phyloP scores from a whole-genome alignment of 192 early-diverging fungal species.

The Spinellus fusiger region DNA sequence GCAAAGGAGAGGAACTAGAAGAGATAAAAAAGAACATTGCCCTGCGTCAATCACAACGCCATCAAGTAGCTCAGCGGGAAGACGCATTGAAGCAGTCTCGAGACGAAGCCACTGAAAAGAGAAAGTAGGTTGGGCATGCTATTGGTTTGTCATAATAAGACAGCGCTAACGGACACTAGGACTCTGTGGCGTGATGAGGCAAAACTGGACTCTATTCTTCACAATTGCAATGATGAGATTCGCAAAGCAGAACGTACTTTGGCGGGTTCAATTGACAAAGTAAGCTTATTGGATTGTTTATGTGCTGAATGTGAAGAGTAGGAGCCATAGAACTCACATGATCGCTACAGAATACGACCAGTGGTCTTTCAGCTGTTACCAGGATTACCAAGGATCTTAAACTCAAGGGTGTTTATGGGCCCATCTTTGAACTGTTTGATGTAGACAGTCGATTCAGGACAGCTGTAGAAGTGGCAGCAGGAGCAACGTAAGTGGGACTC shows the following conservation, averaged over 20 bases:
- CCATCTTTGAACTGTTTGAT: slow-evolving; percentile 88
- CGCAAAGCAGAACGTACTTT: slow-evolving; percentile 68
- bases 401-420: slow-evolving; percentile 77
- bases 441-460: slow-evolving; percentile 77
- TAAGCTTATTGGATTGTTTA: slow-evolving; percentile 12
- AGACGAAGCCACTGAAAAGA: slow-evolving; percentile 53
- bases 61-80: slow-evolving; percentile 11
- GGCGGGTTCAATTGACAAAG: slow-evolving; percentile 73
- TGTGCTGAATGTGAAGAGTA: background rate
- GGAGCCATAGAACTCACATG: background rate
- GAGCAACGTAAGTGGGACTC: slow-evolving; percentile 60
- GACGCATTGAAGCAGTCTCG: slow-evolving; percentile 37
- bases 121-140: slow-evolving; percentile 74
- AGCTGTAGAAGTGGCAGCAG: slow-evolving; percentile 87
- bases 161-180: too few species aligned
- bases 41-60: slow-evolving; percentile 14
- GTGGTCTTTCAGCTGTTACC: slow-evolving; percentile 69
- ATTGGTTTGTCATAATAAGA: too few species aligned
- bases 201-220: slow-evolving; percentile 54
- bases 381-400: slow-evolving; percentile 61
- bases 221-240: slow-evolving; percentile 68
- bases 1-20: background rate
- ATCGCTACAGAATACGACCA: slow-evolving; percentile 55
- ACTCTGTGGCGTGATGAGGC: slow-evolving; percentile 85
- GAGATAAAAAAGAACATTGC: background rate